Evolutionary conservation across 768 basidiomycete species (phyloP), one percentile per base, ranked within the genome.

Genomic region (Tubosaeta brunneosetosa): DNA sequence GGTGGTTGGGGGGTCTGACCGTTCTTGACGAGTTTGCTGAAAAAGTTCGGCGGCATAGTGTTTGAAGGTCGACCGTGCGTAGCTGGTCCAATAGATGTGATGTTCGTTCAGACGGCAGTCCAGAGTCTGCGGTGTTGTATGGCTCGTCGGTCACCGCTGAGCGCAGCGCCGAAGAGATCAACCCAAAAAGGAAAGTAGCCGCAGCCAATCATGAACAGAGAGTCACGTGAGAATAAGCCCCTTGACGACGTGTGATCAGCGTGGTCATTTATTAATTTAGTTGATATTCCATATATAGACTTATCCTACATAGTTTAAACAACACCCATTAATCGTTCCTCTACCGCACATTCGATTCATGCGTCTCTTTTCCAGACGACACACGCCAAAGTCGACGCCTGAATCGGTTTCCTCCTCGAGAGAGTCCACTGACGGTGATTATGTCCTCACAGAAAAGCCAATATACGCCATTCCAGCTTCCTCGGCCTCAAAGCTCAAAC

Each of bases 401-500:
- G 56, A 54, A 12, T 64, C 66, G 16, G 41, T 48, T 8, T 49
- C 60, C 0, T 64, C 61, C 11, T 55, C 55, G 17, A 50, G 34
- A n/a, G 57, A 57, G 11, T 63, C 61, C 11, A 33, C 59, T 60
- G 75, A 77, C 16, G 53, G 57, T 16, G 72, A 71, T 55, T 61
- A 67, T 56, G 61, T 72, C 46, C 54, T 61, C 29, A 55, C 66
- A 6, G 61, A 65, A 57, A 66, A 56, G 38, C 49, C 52, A 37
- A 29, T 62, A 2, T 70, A 72, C 63, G 50, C 60, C 48, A 32
- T 66, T 0, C 54, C 65, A 26, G 42, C 66, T 0, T 55, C 58
- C 0, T 60, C 71, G 0, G 76, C 77, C 0, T 73, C 79, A 1
- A 80, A 72, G 58, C 66, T 77, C 47, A 74, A 61, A 51, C 66